A percentile compares a stretch with the other conserved stretches of the same genome.
phyloP scores from a whole-genome alignment of 2,329 filamentous ascomycete genomes.

The Colletotrichum eleusines region DNA sequence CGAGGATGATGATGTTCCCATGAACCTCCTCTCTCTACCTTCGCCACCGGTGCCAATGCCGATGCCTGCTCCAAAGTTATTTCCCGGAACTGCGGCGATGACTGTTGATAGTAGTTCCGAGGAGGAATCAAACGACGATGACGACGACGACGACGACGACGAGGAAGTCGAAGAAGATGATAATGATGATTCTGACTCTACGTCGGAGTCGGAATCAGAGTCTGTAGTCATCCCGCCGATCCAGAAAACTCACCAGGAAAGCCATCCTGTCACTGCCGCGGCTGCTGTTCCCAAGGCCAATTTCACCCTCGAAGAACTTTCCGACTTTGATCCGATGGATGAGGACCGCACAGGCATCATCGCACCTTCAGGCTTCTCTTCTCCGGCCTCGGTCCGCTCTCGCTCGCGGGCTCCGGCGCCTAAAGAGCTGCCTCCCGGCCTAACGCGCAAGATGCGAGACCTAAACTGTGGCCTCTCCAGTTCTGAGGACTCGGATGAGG shows the following conservation, averaged over 20 bases:
- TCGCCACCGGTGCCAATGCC: constrained; percentile 33
- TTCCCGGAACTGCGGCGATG: constrained; percentile 5
- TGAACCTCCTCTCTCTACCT: constrained; percentile 15
- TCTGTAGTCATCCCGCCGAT: constrained; percentile 42
- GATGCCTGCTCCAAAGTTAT: constrained; percentile 24
- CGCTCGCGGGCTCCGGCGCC: constrained; percentile 47
- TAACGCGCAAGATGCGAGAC: constrained; percentile 59
- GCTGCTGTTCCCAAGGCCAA: constrained; percentile 35
- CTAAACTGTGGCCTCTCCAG: constrained; percentile 56
- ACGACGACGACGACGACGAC: neutral
- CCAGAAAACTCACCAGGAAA: constrained; percentile 1
- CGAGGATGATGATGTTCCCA: constrained; percentile 31
- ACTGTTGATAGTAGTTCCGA: constrained; percentile 25
- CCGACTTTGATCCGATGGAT: constrained; percentile 59
- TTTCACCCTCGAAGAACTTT: constrained; percentile 60
- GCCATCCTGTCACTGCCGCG: constrained; percentile 28
- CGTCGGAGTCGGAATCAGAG: constrained; percentile 28
- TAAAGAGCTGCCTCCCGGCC: constrained; percentile 55
- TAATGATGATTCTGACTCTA: constrained; percentile 40
- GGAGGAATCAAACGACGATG: constrained; percentile 30
- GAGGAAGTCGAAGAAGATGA: constrained; percentile 42
- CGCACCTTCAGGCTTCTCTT: constrained; percentile 61
- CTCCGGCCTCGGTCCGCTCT: constrained; percentile 56
- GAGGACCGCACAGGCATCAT: constrained; percentile 58
- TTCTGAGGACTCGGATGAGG: constrained; percentile 51